These are phyloP conservation scores for Ensete ventricosum DNA, from an alignment of 176 grass and related monocot genomes.

Conservation along the genomic window DNA sequence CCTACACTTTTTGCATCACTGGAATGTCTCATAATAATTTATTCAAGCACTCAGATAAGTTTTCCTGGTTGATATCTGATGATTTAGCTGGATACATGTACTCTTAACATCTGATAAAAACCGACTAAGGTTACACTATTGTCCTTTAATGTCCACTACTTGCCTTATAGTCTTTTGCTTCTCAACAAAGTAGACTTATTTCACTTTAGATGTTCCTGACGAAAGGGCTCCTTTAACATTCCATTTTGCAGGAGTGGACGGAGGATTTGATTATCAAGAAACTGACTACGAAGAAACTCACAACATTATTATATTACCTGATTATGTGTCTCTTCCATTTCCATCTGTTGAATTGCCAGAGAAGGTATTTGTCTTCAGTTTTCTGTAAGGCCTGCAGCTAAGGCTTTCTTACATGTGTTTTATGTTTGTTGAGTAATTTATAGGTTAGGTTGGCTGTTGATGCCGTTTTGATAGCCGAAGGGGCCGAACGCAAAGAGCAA, in stretches of 20 bases:
- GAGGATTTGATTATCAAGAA: constrained; percentile 87
- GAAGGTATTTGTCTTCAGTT: constrained; percentile 46
- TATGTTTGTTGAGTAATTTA: not conserved
- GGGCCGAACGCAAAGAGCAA: constrained; percentile 70
- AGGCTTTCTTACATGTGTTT: constrained; percentile 17
- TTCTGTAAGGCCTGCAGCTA: not conserved
- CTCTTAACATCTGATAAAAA: no score
- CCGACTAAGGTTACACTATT: no score
- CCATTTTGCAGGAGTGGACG: constrained; percentile 65
- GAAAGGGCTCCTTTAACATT: not conserved
- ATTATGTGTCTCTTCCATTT: constrained; percentile 70
- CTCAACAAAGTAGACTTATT: not conserved
- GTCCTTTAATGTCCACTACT: no score
- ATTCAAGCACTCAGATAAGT: no score
- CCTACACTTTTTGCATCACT: no score
- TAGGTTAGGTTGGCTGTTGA: constrained; percentile 90
- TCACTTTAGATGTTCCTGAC: not conserved
- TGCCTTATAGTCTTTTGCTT: not conserved
- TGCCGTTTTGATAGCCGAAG: constrained; percentile 77
- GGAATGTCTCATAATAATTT: no score
- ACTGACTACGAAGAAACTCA: constrained; percentile 65
- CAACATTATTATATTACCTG: constrained; percentile 78
- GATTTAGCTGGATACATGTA: no score
- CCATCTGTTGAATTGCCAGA: constrained; percentile 94
- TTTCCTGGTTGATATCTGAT: no score